Percentiles rank a stretch among this genome's conserved stretches.
These are phyloP conservation scores for Stromatinia cepivora DNA, from an alignment of 2,329 filamentous ascomycete genomes.

Conservation along the genomic window DNA sequence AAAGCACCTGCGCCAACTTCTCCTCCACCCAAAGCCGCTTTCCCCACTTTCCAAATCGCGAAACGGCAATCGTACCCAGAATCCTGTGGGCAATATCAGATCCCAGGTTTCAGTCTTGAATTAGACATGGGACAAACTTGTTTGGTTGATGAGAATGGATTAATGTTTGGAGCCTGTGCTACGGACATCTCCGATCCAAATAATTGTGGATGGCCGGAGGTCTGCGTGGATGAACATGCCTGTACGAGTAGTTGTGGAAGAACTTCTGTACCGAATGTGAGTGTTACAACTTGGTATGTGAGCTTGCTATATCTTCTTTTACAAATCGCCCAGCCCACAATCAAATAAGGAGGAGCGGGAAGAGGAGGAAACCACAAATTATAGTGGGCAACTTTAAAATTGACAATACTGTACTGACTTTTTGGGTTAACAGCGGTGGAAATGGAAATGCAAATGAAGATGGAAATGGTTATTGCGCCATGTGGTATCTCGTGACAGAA, in stretches of 20 bases:
- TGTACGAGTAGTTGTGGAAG: conserved; percentile 16
- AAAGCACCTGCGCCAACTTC: neutral
- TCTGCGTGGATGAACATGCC: neutral
- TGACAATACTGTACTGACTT: neutral
- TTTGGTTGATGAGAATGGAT: conserved; percentile 9
- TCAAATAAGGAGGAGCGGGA: neutral
- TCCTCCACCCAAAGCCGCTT: neutral
- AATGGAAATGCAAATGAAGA: neutral
- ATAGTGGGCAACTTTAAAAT: too few relatives aligned
- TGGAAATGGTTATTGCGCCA: neutral
- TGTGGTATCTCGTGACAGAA: conserved; percentile 12
- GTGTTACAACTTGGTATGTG: conserved; percentile 13
- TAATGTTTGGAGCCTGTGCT: conserved; percentile 1
- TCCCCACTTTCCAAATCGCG: neutral
- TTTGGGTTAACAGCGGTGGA: neutral
- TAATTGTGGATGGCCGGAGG: conserved; percentile 4
- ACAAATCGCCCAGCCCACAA: neutral
- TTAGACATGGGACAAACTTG: neutral
- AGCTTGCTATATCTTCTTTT: neutral
- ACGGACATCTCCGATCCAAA: neutral
- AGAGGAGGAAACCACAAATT: neutral
- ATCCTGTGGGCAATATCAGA: conserved; percentile 2
- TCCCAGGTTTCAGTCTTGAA: neutral
- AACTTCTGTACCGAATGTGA: conserved; percentile 9
- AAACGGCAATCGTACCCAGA: neutral